Evolutionary conservation across 1,284 basidiomycete genomes (phyloP).

Genomic region (Grifola frondosa): DNA sequence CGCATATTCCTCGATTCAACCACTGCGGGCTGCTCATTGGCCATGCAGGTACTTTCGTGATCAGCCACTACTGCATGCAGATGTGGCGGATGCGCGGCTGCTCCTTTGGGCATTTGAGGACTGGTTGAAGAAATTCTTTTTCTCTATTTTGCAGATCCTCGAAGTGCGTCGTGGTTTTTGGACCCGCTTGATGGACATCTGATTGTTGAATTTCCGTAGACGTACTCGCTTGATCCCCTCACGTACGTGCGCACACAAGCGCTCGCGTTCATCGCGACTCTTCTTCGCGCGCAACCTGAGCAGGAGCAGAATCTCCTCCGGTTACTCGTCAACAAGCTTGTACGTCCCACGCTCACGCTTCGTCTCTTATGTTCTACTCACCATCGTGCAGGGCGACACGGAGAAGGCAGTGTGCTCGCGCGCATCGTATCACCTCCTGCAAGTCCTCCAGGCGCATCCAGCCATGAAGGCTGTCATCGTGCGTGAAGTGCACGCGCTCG

Average conservation of each 20-base stretch:
- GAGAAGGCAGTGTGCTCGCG: constrained; percentile 89
- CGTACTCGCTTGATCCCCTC: constrained; percentile 84
- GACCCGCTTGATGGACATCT: neutral
- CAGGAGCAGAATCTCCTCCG: constrained; percentile 96
- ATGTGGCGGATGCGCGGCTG: constrained; percentile 74
- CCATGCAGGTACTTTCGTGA: constrained; percentile 83
- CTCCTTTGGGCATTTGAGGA: constrained; percentile 93
- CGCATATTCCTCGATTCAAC: constrained; percentile 20
- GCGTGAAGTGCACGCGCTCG: constrained; percentile 81
- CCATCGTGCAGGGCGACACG: constrained; percentile 74
- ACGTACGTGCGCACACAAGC: constrained; percentile 77
- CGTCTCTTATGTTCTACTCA: neutral
- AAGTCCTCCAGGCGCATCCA: constrained; percentile 89
- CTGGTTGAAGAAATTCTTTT: constrained; percentile 97
- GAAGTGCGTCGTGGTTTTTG: constrained; percentile 53
- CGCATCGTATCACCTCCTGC: constrained; percentile 86
- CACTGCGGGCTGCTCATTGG: neutral
- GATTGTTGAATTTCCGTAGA: constrained; percentile 42
- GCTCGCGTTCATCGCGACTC: constrained; percentile 64
- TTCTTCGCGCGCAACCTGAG: constrained; percentile 90
- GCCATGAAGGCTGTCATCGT: constrained; percentile 93
- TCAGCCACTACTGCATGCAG: constrained; percentile 74
- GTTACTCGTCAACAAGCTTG: constrained; percentile 93
- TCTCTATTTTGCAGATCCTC: constrained; percentile 86
- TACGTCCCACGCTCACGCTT: constrained; percentile 34